Base-by-base conservation (phyloP, 176 grass and related monocot species). In the Juncus inflexus region DNA sequence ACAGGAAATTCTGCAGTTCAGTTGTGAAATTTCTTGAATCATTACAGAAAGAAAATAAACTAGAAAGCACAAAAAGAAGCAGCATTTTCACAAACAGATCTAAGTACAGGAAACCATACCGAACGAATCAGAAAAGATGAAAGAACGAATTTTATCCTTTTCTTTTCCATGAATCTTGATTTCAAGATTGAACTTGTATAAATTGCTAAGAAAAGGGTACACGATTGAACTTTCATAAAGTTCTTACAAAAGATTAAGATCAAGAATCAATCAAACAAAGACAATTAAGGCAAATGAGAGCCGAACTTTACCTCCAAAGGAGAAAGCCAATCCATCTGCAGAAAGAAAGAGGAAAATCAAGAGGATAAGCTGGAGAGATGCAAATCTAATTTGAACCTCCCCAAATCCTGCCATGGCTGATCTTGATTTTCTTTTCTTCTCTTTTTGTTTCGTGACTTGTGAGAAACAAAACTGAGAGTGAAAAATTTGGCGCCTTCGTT, bases 401-500 rank as follows among this genome's bases (percentile, higher is more conserved):
- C 38, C 36, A 12, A 36, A 40, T 55, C n/a, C 11, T 42, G 12
- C 51, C 66, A 70, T 70, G 51, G 7, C 37, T 42, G 37, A 70
- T 70, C 66, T 70, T 70, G 66, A 53, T 69, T 69, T 69, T 9
- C 43, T 47, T 47, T 9, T 47, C 43, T 9, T 47, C 9, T 47
- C 4, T 47, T 9, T 47, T 47, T 28, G 19, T 28, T 28, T 28
- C 19, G 19, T 28, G 19, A 28, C 40, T 39, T 55, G 19, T 15
- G 12, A 35, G 66, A 69, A 52, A 69, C 28, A 69, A 69, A 7
- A 67, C 1, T 35, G 2, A 13, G 39, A 51, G 63, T 35, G 4
- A 60, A 9, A 13, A 51, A 55, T 14, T 69, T 69, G 65, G 45
- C 65, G 50, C 65, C 66, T 38, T 63, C 39, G 35, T 69, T 69